Evolutionary conservation across 202 grass and related monocot genomes (phyloP).

Genomic region (Setaria italica): DNA sequence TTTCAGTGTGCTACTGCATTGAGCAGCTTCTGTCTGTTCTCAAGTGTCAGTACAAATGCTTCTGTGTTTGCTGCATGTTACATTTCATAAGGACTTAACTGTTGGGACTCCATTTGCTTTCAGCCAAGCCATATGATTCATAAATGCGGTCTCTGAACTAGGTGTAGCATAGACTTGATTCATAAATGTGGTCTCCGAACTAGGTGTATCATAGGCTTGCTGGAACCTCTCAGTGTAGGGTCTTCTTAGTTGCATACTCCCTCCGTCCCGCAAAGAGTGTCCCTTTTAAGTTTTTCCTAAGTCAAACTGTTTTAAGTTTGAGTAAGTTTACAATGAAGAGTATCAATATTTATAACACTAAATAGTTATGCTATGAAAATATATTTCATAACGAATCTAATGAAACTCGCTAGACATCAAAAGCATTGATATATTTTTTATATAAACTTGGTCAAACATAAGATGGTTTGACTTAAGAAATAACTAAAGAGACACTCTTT

Average conservation of each 20-base stretch:
- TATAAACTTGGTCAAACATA: no score
- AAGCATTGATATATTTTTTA: no score
- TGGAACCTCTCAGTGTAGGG: background rate
- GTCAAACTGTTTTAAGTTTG: no score
- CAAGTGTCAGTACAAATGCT: background rate
- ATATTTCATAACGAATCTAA: no score
- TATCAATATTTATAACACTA: no score
- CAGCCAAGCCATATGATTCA: conserved; percentile 24
- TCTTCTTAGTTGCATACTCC: background rate
- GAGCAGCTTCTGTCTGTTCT: conserved; percentile 39
- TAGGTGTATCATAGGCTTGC: background rate
- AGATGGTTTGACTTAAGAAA: no score
- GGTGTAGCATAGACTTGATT: background rate
- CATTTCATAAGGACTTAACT: conserved; percentile 12
- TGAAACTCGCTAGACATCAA: no score
- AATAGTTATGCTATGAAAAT: no score
- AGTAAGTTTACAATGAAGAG: no score
- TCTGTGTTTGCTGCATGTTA: background rate
- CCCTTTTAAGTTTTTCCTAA: no score
- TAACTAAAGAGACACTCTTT: no score
- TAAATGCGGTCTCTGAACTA: background rate
- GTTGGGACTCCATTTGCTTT: background rate
- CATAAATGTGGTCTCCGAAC: background rate
- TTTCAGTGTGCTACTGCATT: conserved; percentile 31
- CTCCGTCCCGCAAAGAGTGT: no score